Base-by-base conservation (phyloP, 192 early-diverging fungal genomes). In the Coemansia sp. region DNA sequence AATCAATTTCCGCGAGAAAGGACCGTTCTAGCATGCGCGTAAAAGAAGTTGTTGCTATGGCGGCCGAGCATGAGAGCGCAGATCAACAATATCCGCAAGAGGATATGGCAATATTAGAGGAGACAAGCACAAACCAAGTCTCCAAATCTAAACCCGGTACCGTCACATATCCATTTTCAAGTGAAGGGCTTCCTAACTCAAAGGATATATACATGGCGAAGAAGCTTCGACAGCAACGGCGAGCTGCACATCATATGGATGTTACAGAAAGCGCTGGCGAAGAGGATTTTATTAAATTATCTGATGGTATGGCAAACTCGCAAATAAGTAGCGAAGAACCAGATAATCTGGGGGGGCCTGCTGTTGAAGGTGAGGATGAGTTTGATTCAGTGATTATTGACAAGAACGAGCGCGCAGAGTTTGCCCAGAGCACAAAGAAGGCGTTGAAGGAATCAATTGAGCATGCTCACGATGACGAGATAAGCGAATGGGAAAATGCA, bases 141-240 rank as follows among this genome's bases (percentile, higher is more conserved):
- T 4, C 53, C 18, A 3, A 41, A 0, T 16, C 24, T n/a, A 60
- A 8, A 7, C 56, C 44, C 32, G 54, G 41, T 16, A 19, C 18
- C n/a, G 10, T 34, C 16, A 25, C 30, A 22, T 78, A 78, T 49
- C 76, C 76, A 10, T 78, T 78, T 66, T 32, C 76, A 41, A 44
- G 14, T 3, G 76, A 69, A 1, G 76, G 67, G 3, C 65, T 78
- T 31, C 76, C 76, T 9, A 51, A 78, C 50, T 67, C 76, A 1
- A 69, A 78, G 47, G 67, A 78, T 4, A 78, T 78, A 24, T 69
- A 69, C 26, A 49, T 73, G 67, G 76, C 76, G 5, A 78, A 78
- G 23, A 72, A 65, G 41, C 60, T 78, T 32, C 76, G 76, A 23
- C 58, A 67, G n/a, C 70, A 78, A 28, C 62, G 70, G 26, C 76